Base-by-base conservation (phyloP, 2,329 filamentous ascomycete species). In the Neoarthrinium moseri region DNA sequence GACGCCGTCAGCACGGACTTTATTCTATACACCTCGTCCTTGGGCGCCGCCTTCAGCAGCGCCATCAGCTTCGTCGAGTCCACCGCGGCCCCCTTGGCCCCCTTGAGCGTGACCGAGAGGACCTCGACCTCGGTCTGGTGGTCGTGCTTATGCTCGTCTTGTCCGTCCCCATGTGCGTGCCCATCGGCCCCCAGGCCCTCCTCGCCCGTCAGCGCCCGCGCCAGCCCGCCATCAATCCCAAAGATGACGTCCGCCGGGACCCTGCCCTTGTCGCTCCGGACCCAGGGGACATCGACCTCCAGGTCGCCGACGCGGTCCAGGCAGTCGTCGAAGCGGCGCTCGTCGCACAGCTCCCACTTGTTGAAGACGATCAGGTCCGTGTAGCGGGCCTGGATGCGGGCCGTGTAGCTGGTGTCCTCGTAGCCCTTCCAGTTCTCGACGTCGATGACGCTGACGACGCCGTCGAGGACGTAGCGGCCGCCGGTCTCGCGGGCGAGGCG, bases 341-440 rank as follows among this genome's bases (percentile, higher is more conserved):
- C 90, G 42, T 78, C 77, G 8, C 86, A 86, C 5, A 66, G 60
- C 69, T 96, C 91, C 88, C 90, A 95, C 71, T 96, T 96, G 66
- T 96, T 96, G 58, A 95, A 86, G 13, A 96, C 83, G 50, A 96
- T 86, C 51, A 96, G 64, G 67, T 96, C 91, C 10, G 91, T 96
- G 65, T 95, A 96, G 51, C 81, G 76, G 4, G 91, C 91, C 74
- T 96, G 91, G 55, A 96, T 75, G 61, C 87, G 85, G 6, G 91
- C 91, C 46, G 91, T 96, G 61, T 89, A 92, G 48, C 85, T 90
- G 20, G 88, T 95, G 65, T 95, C 91, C 57, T 94, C 89, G 61
- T 96, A 96, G 0, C 91, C 91, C 59, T 83, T 73, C 91, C 91
- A 96, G 62, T 96, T 96, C 77, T 96, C 91, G 10, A 95, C 91